Evolutionary conservation across 306 rosid species (phyloP), one percentile per base, ranked within the genome.

Genomic region (Inga laurina): DNA sequence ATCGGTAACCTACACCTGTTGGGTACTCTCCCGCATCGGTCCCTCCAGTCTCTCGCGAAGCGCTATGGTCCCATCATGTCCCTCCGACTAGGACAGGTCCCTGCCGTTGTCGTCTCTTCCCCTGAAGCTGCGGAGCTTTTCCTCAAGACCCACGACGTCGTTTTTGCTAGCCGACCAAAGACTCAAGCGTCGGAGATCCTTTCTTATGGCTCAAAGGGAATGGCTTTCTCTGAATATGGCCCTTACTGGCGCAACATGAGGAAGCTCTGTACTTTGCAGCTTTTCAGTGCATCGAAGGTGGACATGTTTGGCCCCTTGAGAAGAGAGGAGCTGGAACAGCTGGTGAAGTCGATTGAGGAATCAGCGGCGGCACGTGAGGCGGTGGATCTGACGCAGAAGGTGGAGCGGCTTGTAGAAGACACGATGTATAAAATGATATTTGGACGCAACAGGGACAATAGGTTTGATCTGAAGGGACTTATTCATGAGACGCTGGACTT

Each of bases 71-170:
- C 68, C 16, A 62, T 62, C 68, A 62, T 62, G 37, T 62, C 68
- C 18, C 12, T 62, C 18, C 18, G 18, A 1, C 37, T 62, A 1
- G 68, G 68, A 27, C 68, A 27, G 8, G 37, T 62, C 18, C 18
- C 68, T 62, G 8, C 49, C 4, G 16, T 68, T 18, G 73, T 37
- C 83, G 81, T 7, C 86, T 65, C 70, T 30, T 65, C 70, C 10
- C 70, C 70, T 5, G 41, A 30, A 65, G 70, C 70, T 1, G 70
- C 87, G 0, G 76, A 87, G 68, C 82, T 51, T 1, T 74, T 84
- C 78, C 90, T 87, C 72, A 87, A 77, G 82, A 87, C 87, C 1
- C 68, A 87, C 49, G 86, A 82, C 85, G 3, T 21, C 22, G 35
- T 67, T 66, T 79, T 48, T 1, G 49, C 74, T 0, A 68, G 27